Evolutionary conservation across 768 basidiomycete species (phyloP).

Genomic region (Trametes cingulata): DNA sequence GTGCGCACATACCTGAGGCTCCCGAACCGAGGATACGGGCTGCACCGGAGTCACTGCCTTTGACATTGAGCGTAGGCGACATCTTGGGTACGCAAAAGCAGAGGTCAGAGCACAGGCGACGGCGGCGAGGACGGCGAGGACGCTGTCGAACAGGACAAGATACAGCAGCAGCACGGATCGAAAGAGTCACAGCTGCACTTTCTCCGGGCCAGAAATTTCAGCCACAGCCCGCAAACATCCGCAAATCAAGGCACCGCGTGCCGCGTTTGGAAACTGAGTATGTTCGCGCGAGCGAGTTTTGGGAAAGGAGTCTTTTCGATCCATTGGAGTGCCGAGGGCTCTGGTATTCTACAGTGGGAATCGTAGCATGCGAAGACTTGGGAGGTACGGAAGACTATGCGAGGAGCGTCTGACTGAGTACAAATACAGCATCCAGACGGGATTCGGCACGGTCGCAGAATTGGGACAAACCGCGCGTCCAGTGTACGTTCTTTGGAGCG

Average conservation of each 20-base stretch:
- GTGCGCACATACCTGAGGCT: slow-evolving; percentile 75
- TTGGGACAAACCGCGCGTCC: no score
- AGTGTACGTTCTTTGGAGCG: no score
- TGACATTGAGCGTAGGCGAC: slow-evolving; percentile 49
- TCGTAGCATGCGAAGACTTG: not conserved
- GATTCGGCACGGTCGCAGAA: not conserved
- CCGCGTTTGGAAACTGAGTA: not conserved
- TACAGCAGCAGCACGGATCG: not conserved
- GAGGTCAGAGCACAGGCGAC: not conserved
- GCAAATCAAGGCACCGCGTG: not conserved
- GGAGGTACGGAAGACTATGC: not conserved
- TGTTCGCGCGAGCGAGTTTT: not conserved
- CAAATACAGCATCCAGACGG: slow-evolving; percentile 7
- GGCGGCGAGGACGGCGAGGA: not conserved
- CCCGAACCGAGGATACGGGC: slow-evolving; percentile 93
- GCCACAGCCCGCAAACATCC: slow-evolving; percentile 19
- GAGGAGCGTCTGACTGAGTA: slow-evolving; percentile 7
- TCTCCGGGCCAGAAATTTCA: not conserved
- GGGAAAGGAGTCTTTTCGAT: not conserved
- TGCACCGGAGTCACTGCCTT: slow-evolving; percentile 79
- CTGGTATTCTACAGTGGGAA: not conserved
- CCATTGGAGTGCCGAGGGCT: not conserved
- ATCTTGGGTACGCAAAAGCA: slow-evolving; percentile 31
- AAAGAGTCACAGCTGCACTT: not conserved
- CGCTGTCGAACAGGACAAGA: not conserved